These are phyloP conservation scores for Zea mays DNA, from an alignment of 176 grass and related monocot genomes.

Conservation along the genomic window DNA sequence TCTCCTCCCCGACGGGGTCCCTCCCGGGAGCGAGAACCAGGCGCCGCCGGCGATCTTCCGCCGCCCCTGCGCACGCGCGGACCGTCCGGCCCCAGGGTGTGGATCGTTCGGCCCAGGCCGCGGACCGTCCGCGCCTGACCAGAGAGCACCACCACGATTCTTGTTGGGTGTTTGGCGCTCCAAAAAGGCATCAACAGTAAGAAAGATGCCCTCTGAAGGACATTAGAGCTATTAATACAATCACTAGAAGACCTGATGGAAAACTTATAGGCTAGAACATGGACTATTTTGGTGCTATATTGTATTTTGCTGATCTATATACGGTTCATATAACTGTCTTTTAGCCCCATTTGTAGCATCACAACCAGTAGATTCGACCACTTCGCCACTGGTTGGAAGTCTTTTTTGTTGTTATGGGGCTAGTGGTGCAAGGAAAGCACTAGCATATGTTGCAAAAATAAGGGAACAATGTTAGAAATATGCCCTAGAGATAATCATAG, in stretches of 20 bases:
- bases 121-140: no score
- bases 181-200: no score
- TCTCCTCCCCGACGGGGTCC: no score
- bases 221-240: slow-evolving; percentile 97
- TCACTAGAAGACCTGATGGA: slow-evolving; percentile 75
- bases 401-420: slow-evolving; percentile 83
- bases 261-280: slow-evolving; percentile 93
- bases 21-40: no score
- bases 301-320: slow-evolving; percentile 10
- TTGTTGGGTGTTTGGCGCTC: no score
- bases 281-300: slow-evolving; percentile 83
- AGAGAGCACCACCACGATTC: no score
- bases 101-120: no score
- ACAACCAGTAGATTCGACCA: slow-evolving; percentile 37
- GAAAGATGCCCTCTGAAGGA: slow-evolving; percentile 42
- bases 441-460: slow-evolving; percentile 96
- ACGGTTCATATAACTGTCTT: neutral
- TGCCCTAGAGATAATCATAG: no score
- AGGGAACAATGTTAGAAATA: no score
- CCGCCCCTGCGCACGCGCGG: no score
- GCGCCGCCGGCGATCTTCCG: no score
- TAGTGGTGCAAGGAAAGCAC: slow-evolving; percentile 93
- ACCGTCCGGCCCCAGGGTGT: no score
- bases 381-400: slow-evolving; percentile 70
- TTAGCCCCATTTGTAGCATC: slow-evolving; percentile 50